These are phyloP conservation scores for Capsella bursapastoris DNA, from an alignment of 345 rosid genomes.

Conservation along the genomic window DNA sequence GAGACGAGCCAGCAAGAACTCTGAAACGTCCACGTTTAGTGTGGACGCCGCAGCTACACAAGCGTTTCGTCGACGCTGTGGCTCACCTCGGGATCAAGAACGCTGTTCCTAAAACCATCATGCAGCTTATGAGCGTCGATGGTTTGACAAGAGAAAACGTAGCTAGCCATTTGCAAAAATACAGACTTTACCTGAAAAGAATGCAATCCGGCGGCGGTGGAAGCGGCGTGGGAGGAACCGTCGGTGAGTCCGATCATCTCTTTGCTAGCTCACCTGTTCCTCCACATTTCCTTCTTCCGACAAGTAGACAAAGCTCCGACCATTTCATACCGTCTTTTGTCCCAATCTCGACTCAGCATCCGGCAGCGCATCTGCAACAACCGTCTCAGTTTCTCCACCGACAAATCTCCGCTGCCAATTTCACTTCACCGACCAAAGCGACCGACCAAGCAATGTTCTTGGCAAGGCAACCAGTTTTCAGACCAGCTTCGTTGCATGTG, in stretches of 20 bases:
- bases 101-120: slow-evolving; percentile 88
- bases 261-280: slow-evolving; percentile 94
- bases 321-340: slow-evolving; percentile 71
- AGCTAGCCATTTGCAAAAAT: slow-evolving; percentile 83
- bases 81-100: slow-evolving; percentile 86
- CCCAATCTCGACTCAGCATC: slow-evolving; percentile 68
- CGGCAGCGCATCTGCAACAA: slow-evolving; percentile 48
- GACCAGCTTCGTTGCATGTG: slow-evolving; percentile 55
- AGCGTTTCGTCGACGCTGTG: slow-evolving; percentile 83
- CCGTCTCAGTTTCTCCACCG: slow-evolving; percentile 63
- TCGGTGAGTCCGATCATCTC: slow-evolving; percentile 72
- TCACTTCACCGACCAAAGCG: slow-evolving; percentile 57
- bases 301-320: slow-evolving; percentile 62
- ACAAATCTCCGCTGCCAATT: slow-evolving; percentile 57
- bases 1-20: slow-evolving; percentile 80
- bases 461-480: slow-evolving; percentile 43
- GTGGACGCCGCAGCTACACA: slow-evolving; percentile 90
- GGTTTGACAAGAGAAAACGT: slow-evolving; percentile 86
- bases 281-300: slow-evolving; percentile 79
- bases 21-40: slow-evolving; percentile 82
- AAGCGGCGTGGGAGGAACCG: slow-evolving; percentile 50
- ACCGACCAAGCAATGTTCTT: slow-evolving; percentile 50
- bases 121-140: slow-evolving; percentile 90
- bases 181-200: slow-evolving; percentile 68
- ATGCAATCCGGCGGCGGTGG: slow-evolving; percentile 72